Percentiles rank a stretch among this genome's conserved stretches.
phyloP scores from a whole-genome alignment of 176 grass and related monocot species.

The Pontederia paniculata region DNA sequence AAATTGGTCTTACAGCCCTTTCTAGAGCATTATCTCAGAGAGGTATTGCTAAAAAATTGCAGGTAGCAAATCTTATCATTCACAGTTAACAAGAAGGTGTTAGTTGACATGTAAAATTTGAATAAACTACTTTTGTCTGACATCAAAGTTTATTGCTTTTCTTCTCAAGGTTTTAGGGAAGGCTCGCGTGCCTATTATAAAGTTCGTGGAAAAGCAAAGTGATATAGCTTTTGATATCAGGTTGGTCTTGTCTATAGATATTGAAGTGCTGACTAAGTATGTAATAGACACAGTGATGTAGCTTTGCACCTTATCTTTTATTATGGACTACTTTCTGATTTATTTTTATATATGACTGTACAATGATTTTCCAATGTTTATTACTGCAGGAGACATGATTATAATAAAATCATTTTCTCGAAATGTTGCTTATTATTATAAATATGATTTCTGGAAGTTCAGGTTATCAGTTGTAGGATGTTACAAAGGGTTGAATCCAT shows the following conservation, averaged over 20 bases:
- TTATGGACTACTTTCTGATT: no score
- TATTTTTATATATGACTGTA: no score
- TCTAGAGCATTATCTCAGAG: conserved; percentile 81
- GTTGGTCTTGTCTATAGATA: conserved; percentile 26
- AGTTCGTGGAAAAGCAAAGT: conserved; percentile 83
- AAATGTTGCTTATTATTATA: no score
- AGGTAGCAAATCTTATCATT: conserved; percentile 32
- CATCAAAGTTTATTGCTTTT: conserved; percentile 8
- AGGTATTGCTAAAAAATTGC: conserved; percentile 80
- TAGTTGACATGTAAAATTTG: not conserved
- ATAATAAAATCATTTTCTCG: no score
- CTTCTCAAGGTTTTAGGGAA: conserved; percentile 81
- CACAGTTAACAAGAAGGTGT: not conserved
- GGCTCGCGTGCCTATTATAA: conserved; percentile 96
- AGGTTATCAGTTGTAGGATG: no score
- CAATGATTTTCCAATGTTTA: no score
- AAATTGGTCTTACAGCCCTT: conserved; percentile 81
- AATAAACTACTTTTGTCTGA: not conserved
- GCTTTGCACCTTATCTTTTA: no score
- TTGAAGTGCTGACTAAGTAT: no score
- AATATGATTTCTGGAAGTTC: no score
- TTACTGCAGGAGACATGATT: no score
- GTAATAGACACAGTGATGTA: no score
- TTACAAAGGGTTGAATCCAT: no score
- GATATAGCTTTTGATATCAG: conserved; percentile 92